Evolutionary conservation across 305 asterid species (phyloP), one percentile per base, ranked within the genome.

Genomic region (Fraxinus dipetala): DNA sequence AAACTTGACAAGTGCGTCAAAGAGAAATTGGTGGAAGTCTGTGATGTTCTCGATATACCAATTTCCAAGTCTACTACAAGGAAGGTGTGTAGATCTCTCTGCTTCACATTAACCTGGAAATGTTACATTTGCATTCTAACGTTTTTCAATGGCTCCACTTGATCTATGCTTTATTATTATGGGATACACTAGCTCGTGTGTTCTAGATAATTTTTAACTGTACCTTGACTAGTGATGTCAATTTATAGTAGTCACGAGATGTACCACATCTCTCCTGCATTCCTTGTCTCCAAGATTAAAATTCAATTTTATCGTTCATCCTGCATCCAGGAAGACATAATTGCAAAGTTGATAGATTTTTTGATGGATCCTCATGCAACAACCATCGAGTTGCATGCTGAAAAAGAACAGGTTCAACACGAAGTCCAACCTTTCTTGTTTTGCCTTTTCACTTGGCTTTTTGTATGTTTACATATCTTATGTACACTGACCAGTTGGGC

Each of bases 321-420:
- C n/a, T 81, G 61, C 75, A 79, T 70, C 78, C 93, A 96, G 99
- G 99, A 96, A 85, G 99, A 94, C 87, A 86, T 96, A 28, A 85
- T 94, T 79, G 80, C 83, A 32, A 94, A 90, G 93, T 81, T 96
- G 91, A 80, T 93, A 16, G 98, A 94, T 7, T 96, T 96, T 86
- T 83, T 94, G 92, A 87, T 90, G 86, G 96, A 91, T 77, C 99
- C 99, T 83, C 93, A 91, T 84, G 97, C 97, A 48, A 90, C 92
- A 4, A 90, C 97, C 77, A 79, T 93, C 28, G 95, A 90, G 35
- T 84, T 91, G 76, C 96, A 93, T 79, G 89, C 97, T 74, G 98
- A 93, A 38, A 92, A 88, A 80, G 98, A 94, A 51, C 97, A 90
- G 98, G 99, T 96, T 40, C 34, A 59, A 51, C 63, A 20, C 67